A percentile compares a stretch with the other conserved stretches of the same genome.
Conservation (phyloP, 2,329 filamentous ascomycete species). For the Alternaria brassicae region DNA sequence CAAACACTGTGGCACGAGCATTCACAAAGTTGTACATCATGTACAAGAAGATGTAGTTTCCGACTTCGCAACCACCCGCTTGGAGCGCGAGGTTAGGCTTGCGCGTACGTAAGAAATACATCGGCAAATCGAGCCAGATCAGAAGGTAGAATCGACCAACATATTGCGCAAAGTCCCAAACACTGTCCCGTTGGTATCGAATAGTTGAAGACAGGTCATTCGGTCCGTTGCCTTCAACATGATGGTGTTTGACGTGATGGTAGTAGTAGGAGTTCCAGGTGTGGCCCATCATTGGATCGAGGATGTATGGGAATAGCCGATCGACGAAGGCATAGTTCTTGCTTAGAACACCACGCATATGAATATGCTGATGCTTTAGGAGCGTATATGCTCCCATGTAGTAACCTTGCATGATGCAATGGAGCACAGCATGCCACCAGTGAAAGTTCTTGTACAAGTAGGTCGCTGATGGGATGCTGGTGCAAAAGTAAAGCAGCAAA, state of each 20-base stretch:
- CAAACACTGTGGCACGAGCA: constrained; percentile 66
- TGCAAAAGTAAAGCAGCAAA: constrained; percentile 73
- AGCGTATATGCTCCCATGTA: constrained; percentile 79
- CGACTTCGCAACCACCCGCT: constrained; percentile 68
- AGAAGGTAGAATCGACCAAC: constrained; percentile 76
- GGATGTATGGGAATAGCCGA: constrained; percentile 72
- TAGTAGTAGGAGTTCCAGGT: constrained; percentile 88
- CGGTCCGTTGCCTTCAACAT: constrained; percentile 81
- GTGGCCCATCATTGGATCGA: constrained; percentile 79
- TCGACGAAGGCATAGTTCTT: constrained; percentile 66
- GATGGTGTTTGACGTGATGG: constrained; percentile 86
- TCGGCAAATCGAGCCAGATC: constrained; percentile 76
- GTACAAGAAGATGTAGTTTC: constrained; percentile 57
- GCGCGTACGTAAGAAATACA: constrained; percentile 73
- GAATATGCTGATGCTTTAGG: constrained; percentile 86
- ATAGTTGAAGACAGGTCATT: constrained; percentile 79
- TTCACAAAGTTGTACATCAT: constrained; percentile 58
- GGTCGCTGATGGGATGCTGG: constrained; percentile 72
- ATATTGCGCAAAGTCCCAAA: constrained; percentile 73
- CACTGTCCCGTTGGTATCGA: constrained; percentile 74
- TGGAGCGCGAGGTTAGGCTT: constrained; percentile 63
- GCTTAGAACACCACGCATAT: constrained; percentile 72
- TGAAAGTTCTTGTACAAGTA: constrained; percentile 71
- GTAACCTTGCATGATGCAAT: constrained; percentile 70
- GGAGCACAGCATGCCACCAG: constrained; percentile 71